phyloP scores from a whole-genome alignment of 805 yeast species.

The Yamadazyma kitorensis region DNA sequence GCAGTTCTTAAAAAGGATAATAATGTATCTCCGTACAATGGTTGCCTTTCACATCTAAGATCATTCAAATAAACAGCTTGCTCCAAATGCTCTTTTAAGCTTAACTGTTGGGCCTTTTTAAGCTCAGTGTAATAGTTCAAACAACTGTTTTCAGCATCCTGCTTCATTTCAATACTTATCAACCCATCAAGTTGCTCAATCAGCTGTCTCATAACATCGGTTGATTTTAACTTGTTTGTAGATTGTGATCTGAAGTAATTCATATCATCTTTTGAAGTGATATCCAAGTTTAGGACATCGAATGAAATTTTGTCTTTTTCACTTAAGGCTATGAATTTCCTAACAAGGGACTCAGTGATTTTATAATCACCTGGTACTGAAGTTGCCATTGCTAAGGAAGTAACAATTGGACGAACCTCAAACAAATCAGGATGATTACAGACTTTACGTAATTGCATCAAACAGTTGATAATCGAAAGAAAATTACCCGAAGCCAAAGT shows the following conservation, averaged over 20 bases:
- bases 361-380: constrained; percentile 56
- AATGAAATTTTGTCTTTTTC: constrained; percentile 39
- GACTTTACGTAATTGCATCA: constrained; percentile 96
- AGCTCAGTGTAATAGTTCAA: constrained; percentile 58
- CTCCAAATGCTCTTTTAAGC: constrained; percentile 49
- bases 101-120: constrained; percentile 50
- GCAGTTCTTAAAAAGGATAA: constrained; percentile 34
- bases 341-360: constrained; percentile 34
- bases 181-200: constrained; percentile 40
- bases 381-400: constrained; percentile 75
- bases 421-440: constrained; percentile 96
- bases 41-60: constrained; percentile 61
- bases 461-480: constrained; percentile 89
- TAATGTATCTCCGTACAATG: constrained; percentile 65
- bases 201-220: constrained; percentile 43
- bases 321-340: constrained; percentile 12
- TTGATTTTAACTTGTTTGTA: constrained; percentile 45
- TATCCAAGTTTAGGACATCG: constrained; percentile 57
- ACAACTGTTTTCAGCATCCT: constrained; percentile 30
- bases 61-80: constrained; percentile 63
- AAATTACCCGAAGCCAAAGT: constrained; percentile 94
- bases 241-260: constrained; percentile 48
- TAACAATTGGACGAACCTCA: constrained; percentile 91
- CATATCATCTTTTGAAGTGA: constrained; percentile 45
- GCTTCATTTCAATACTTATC: constrained; percentile 15